Evolutionary conservation across 139 green algal species (phyloP), one percentile per base, ranked within the genome.

Genomic region (Chlorella sp.): DNA sequence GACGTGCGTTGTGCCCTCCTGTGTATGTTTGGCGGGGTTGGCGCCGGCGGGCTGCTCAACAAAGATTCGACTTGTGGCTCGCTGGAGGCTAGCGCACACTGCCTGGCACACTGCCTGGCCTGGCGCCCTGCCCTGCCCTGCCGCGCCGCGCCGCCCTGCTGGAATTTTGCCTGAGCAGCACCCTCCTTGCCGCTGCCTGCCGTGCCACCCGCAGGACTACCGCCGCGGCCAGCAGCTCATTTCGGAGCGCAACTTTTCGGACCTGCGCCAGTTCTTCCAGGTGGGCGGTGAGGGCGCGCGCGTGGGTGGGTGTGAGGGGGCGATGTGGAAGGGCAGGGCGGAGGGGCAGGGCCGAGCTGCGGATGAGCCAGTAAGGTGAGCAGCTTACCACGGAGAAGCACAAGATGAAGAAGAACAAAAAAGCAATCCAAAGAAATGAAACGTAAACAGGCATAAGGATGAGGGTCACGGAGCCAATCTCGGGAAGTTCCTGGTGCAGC

Each of bases 211-310:
- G 14, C 93, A 97, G 89, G 93, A 99, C 93, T 99, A 98, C 95
- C 93, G 92, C 81, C 85, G 87, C 34, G 97, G 97, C 1, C 97
- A 99, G 94, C 42, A 95, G 87, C 94, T 99, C 21, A 92, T 99
- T 30, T 84, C 92, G 76, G 95, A 98, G 89, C 91, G 95, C 15
- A 87, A 96, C 88, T 98, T 99, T 90, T 91, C 90, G 0, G 93
- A 96, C 77, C 96, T 97, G 76, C 89, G 89, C 0, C 85, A 91
- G 5, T 98, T 97, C 90, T 98, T 98, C 90, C 95, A 97, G 94
- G 94, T 34, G 22, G 22, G 16, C 32, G 14, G 36, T 0, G 2
- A 2, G 12, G 0, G 15, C 73, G 39, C 9, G 66, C 26, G 22
- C 9, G 24, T 73, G 66, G 4, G 66, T 30, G 66, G 24, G 24